Evolutionary conservation across 2,329 filamentous ascomycete species (phyloP).

Genomic region (Cercospora sp.): DNA sequence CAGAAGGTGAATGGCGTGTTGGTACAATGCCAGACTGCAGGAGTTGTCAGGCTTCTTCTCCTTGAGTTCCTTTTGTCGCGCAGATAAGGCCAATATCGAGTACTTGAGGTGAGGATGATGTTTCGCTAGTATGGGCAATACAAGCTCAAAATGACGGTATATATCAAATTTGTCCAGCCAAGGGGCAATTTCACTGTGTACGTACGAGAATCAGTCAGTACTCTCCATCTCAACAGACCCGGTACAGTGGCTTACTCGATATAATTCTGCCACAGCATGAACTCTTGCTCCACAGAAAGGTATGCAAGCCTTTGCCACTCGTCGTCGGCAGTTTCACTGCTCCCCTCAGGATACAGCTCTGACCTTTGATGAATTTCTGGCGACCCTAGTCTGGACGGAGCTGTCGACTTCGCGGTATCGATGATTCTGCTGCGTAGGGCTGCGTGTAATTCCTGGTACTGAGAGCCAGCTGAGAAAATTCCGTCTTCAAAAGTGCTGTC

Average conservation of each 20-base stretch:
- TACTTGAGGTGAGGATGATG: constrained; percentile 49
- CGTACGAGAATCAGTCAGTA: neutral
- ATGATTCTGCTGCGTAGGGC: constrained; percentile 36
- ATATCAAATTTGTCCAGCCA: constrained; percentile 62
- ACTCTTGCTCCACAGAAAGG: constrained; percentile 34
- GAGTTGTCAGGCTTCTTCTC: constrained; percentile 47
- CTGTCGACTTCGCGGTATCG: constrained; percentile 37
- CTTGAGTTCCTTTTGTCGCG: constrained; percentile 55
- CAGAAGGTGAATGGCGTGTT: constrained; percentile 52
- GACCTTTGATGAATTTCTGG: constrained; percentile 24
- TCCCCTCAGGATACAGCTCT: constrained; percentile 16
- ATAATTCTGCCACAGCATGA: constrained; percentile 45
- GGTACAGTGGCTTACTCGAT: constrained; percentile 39
- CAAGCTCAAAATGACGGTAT: constrained; percentile 53
- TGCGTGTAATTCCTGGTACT: constrained; percentile 37
- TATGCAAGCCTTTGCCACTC: constrained; percentile 32
- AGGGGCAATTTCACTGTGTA: constrained; percentile 49
- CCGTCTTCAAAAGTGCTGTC: constrained; percentile 35
- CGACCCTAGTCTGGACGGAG: constrained; percentile 30
- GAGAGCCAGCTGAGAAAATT: constrained; percentile 37
- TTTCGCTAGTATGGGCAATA: constrained; percentile 53
- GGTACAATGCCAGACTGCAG: constrained; percentile 56
- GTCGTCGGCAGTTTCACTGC: constrained; percentile 22
- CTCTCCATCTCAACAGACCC: neutral
- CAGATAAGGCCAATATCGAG: constrained; percentile 56